Percentiles rank a stretch among this genome's conserved stretches.
phyloP scores from a whole-genome alignment of 2,329 filamentous ascomycete species.

The Aspergillus caelatus region DNA sequence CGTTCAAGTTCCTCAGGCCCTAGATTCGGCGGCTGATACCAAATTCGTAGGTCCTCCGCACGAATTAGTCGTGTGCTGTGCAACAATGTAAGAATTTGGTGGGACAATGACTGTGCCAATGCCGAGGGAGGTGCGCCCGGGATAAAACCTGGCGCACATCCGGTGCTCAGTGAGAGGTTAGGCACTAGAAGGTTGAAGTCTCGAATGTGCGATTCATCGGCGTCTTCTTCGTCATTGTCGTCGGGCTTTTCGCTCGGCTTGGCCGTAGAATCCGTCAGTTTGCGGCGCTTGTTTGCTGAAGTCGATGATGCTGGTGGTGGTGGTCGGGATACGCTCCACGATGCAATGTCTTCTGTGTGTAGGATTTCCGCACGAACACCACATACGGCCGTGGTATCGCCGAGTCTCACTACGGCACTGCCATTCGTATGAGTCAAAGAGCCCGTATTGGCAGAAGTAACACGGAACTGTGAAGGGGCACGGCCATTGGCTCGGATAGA shows the following conservation, averaged over 20 bases:
- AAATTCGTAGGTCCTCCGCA: slow-evolving; percentile 72
- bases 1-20: slow-evolving; percentile 33
- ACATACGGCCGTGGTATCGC: slow-evolving; percentile 93
- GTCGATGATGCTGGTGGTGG: slow-evolving; percentile 38
- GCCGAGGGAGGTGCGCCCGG: slow-evolving; percentile 80
- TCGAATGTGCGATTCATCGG: slow-evolving; percentile 51
- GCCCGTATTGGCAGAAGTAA: slow-evolving; percentile 76
- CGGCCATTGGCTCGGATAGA: slow-evolving; percentile 82
- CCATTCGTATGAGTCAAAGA: slow-evolving; percentile 89
- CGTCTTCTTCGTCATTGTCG: slow-evolving; percentile 42
- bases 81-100: slow-evolving; percentile 75
- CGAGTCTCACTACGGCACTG: slow-evolving; percentile 82
- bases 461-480: slow-evolving; percentile 67
- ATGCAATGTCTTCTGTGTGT: slow-evolving; percentile 71
- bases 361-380: slow-evolving; percentile 87
- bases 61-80: slow-evolving; percentile 70
- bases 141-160: slow-evolving; percentile 81
- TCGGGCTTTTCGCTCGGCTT: slow-evolving; percentile 20
- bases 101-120: slow-evolving; percentile 82
- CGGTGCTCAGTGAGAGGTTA: slow-evolving; percentile 90
- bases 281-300: slow-evolving; percentile 31
- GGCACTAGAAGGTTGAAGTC: slow-evolving; percentile 76
- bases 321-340: slow-evolving; percentile 43
- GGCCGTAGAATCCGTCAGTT: slow-evolving; percentile 26
- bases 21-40: slow-evolving; percentile 57